A percentile compares a stretch with the other conserved stretches of the same genome.
phyloP scores from a whole-genome alignment of 768 basidiomycete species.

The Hemileccinum impolitum region DNA sequence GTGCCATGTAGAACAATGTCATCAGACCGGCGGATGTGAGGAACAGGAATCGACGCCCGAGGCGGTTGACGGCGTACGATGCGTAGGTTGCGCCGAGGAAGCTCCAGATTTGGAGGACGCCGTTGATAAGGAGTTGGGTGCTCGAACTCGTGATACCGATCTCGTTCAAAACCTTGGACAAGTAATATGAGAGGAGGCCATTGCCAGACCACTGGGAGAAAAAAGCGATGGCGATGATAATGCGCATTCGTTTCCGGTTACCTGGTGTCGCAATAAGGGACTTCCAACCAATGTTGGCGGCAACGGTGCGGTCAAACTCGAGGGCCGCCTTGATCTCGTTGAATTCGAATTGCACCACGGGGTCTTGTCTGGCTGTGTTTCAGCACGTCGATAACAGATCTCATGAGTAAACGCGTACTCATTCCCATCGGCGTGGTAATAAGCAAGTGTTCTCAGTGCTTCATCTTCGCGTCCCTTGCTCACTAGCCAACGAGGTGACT shows the following conservation, averaged over 20 bases:
- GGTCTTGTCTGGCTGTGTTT: constrained; percentile 43
- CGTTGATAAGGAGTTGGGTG: constrained; percentile 61
- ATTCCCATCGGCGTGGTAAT: constrained; percentile 81
- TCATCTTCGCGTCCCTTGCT: constrained; percentile 68
- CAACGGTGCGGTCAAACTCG: constrained; percentile 59
- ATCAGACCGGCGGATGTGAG: constrained; percentile 55
- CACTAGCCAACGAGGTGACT: constrained; percentile 82
- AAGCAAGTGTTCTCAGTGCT: constrained; percentile 66
- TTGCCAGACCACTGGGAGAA: constrained; percentile 81
- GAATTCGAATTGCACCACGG: constrained; percentile 69
- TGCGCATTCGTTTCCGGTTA: constrained; percentile 64
- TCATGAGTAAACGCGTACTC: constrained; percentile 33
- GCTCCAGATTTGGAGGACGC: constrained; percentile 50
- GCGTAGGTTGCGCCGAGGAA: constrained; percentile 15
- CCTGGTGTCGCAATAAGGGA: constrained; percentile 63
- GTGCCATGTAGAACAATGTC: constrained; percentile 61
- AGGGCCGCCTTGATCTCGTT: constrained; percentile 82
- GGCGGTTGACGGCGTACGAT: constrained; percentile 45
- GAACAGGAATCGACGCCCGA: constrained; percentile 68
- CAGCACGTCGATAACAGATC: not conserved
- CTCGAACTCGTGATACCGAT: constrained; percentile 54
- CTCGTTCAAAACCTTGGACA: constrained; percentile 61
- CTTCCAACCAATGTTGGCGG: constrained; percentile 62
- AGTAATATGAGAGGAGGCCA: constrained; percentile 71
- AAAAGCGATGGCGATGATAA: constrained; percentile 63